These are phyloP conservation scores for Tylopilus sp. DNA, from an alignment of 1,284 basidiomycete genomes.

Conservation along the genomic window DNA sequence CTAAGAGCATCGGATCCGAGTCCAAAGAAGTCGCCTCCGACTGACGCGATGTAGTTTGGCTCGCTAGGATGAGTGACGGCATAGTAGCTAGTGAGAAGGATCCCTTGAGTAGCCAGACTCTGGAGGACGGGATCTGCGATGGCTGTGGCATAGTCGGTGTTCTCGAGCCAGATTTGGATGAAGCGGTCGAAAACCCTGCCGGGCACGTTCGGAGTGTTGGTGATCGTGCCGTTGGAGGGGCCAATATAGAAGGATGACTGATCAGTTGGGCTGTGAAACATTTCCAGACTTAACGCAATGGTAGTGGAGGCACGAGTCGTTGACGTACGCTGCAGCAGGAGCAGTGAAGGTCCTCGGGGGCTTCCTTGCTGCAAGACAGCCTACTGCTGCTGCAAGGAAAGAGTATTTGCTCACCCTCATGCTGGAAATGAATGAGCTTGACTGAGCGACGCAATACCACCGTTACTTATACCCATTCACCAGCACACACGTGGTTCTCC, in stretches of 20 bases:
- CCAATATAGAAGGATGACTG: slow-evolving; percentile 29
- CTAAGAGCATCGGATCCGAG: slow-evolving; percentile 45
- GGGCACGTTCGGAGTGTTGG: slow-evolving; percentile 23
- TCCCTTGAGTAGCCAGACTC: slow-evolving; percentile 47
- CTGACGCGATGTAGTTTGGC: slow-evolving; percentile 54
- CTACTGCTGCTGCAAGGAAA: slow-evolving; percentile 15
- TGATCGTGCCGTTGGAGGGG: slow-evolving; percentile 25
- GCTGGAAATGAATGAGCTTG: not conserved
- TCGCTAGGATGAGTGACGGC: slow-evolving; percentile 61
- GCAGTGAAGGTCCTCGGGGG: slow-evolving; percentile 19
- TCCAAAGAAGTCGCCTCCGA: slow-evolving; percentile 59
- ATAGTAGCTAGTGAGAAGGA: slow-evolving; percentile 50
- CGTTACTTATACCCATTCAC: no score
- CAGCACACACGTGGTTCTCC: no score
- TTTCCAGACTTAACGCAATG: not conserved
- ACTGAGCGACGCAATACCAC: not conserved
- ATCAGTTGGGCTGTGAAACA: slow-evolving; percentile 23
- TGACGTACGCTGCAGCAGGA: slow-evolving; percentile 28
- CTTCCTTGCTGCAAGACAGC: slow-evolving; percentile 16
- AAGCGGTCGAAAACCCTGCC: slow-evolving; percentile 53
- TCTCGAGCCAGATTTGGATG: slow-evolving; percentile 54
- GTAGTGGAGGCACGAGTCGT: not conserved
- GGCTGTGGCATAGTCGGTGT: slow-evolving; percentile 45
- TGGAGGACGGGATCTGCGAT: slow-evolving; percentile 42
- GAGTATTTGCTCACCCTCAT: slow-evolving; percentile 12